phyloP scores from a whole-genome alignment of 371 early-diverging fungal species.

The Saksenaea oblongispora region DNA sequence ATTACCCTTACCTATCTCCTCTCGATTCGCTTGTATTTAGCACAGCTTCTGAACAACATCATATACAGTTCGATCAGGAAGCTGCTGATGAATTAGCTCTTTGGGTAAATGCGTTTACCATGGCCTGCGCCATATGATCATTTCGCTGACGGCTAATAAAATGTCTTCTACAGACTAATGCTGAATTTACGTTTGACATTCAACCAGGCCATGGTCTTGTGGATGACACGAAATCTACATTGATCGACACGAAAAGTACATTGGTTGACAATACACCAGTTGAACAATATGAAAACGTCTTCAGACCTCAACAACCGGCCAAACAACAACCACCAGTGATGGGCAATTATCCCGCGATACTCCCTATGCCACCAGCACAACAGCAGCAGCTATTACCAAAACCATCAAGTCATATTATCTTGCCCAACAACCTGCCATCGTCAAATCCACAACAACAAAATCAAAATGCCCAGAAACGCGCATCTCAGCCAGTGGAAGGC shows the following conservation, averaged over 20 bases:
- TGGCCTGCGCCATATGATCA: neutral
- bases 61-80: conserved; percentile 35
- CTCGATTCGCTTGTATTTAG: neutral
- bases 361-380: neutral
- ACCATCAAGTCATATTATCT: neutral
- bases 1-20: neutral
- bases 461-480: neutral
- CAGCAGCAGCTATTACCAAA: neutral
- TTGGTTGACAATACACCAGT: neutral
- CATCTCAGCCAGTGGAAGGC: neutral
- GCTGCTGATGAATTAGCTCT: conserved; percentile 42
- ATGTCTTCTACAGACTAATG: neutral
- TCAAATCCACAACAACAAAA: neutral
- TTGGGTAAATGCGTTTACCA: neutral
- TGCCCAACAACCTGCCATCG: neutral
- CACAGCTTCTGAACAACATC: neutral
- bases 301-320: neutral
- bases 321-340: neutral
- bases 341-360: neutral
- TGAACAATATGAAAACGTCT: neutral
- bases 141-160: neutral
- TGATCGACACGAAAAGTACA: neutral
- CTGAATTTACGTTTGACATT: conserved; percentile 5
- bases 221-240: neutral
- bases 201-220: neutral